A percentile compares a stretch with the other conserved stretches of the same genome.
Evolutionary conservation across 345 rosid genomes (phyloP).

Genomic region (Linum usitatissimum): DNA sequence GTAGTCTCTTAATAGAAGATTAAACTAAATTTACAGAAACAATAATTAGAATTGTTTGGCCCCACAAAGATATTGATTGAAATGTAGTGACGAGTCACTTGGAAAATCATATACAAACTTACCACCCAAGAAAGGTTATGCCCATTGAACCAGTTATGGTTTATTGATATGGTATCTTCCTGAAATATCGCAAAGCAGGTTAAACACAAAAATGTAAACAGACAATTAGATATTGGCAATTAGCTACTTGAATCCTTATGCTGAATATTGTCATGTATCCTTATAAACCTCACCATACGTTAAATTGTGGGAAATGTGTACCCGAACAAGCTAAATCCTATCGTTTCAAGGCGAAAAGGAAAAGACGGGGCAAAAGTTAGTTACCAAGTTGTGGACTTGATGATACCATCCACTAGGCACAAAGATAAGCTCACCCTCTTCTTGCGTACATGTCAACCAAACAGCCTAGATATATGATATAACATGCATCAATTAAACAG

Average conservation of each 20-base stretch:
- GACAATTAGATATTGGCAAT: too few relatives aligned
- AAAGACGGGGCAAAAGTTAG: slow-evolving; percentile 2
- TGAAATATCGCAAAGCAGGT: slow-evolving; percentile 24
- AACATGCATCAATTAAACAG: slow-evolving; percentile 12
- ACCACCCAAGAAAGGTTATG: slow-evolving; percentile 83
- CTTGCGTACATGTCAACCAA: slow-evolving; percentile 83
- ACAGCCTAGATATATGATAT: slow-evolving; percentile 39
- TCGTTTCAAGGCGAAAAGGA: background rate
- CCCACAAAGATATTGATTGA: background rate
- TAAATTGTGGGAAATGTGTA: too few relatives aligned
- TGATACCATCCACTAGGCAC: slow-evolving; percentile 98
- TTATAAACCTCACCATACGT: too few relatives aligned
- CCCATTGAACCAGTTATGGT: slow-evolving; percentile 91
- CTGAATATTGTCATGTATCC: too few relatives aligned
- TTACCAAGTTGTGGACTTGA: slow-evolving; percentile 92
- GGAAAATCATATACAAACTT: slow-evolving; percentile 19
- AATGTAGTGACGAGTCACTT: slow-evolving; percentile 8
- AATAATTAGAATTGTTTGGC: slow-evolving; percentile 6
- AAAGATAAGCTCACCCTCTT: slow-evolving; percentile 57
- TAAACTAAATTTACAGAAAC: slow-evolving; percentile 45
- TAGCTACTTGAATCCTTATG: too few relatives aligned
- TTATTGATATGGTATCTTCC: slow-evolving; percentile 92
- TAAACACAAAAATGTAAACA: slow-evolving; percentile 1
- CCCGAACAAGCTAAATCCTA: background rate
- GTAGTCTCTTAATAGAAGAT: slow-evolving; percentile 68